Percentiles rank a stretch among this genome's conserved stretches.
Evolutionary conservation across 306 rosid species (phyloP).

Genomic region (Fagus crenata): DNA sequence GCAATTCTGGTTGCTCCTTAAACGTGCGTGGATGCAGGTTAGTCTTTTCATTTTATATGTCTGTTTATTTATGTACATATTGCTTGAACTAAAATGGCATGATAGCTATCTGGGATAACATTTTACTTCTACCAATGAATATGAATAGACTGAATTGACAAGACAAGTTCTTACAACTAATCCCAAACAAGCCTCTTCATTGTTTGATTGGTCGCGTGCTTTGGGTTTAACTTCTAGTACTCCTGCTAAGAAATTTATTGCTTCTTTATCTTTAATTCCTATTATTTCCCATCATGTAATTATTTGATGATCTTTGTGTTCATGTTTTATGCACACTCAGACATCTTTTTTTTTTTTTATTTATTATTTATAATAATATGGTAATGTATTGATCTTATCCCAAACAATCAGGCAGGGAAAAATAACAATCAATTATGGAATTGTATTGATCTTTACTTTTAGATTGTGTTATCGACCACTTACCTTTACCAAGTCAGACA

Average conservation of each 20-base stretch:
- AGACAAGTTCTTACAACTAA: constrained; percentile 4
- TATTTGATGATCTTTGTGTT: too few species aligned
- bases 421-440: neutral
- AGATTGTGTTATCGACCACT: constrained; percentile 6
- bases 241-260: too few species aligned
- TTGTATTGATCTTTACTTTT: constrained; percentile 17
- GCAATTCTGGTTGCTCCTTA: constrained; percentile 83
- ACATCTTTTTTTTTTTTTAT: too few species aligned
- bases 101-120: constrained; percentile 7
- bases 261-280: too few species aligned
- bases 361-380: too few species aligned
- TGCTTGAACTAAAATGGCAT: constrained; percentile 15
- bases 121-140: constrained; percentile 4
- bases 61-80: constrained; percentile 17
- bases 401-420: constrained; percentile 15
- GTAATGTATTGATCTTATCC: neutral
- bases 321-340: too few species aligned
- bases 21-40: constrained; percentile 98
- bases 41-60: constrained; percentile 9
- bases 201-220: too few species aligned
- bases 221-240: too few species aligned
- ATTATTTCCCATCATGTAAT: too few species aligned
- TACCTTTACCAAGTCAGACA: constrained; percentile 8
- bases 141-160: constrained; percentile 4
- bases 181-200: too few species aligned